These are phyloP conservation scores for Rhizopogon roseolus DNA, from an alignment of 768 basidiomycete species.

Conservation along the genomic window DNA sequence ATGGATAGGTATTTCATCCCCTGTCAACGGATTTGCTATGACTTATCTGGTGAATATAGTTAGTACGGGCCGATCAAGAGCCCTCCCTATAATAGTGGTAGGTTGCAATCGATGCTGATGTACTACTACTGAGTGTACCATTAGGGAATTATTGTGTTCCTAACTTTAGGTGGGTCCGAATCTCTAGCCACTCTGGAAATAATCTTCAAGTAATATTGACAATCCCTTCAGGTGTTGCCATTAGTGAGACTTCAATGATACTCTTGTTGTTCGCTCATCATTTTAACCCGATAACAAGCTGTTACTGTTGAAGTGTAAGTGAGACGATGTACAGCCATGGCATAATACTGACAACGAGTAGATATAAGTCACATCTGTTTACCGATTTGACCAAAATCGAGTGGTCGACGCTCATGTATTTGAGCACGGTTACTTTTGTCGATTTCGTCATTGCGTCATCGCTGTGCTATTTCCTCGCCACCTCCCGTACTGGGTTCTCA, in stretches of 20 bases:
- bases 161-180: neutral
- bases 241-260: neutral
- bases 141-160: neutral
- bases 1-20: neutral
- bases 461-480: no score
- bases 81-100: neutral
- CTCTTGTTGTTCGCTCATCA: neutral
- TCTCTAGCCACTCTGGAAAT: neutral
- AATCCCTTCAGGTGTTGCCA: neutral
- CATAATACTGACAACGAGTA: neutral
- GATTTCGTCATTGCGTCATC: no score
- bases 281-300: neutral
- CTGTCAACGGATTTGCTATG: no score
- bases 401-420: neutral
- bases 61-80: neutral
- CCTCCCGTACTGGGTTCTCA: no score
- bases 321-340: neutral
- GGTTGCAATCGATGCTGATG: neutral
- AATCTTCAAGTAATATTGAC: no score
- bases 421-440: neutral
- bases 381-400: neutral
- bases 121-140: neutral
- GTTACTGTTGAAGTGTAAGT: neutral
- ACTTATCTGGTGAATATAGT: neutral
- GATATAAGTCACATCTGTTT: neutral